Evolutionary conservation across 179 eudicot species (phyloP), one percentile per base, ranked within the genome.

Genomic region (Spergularia azorica): DNA sequence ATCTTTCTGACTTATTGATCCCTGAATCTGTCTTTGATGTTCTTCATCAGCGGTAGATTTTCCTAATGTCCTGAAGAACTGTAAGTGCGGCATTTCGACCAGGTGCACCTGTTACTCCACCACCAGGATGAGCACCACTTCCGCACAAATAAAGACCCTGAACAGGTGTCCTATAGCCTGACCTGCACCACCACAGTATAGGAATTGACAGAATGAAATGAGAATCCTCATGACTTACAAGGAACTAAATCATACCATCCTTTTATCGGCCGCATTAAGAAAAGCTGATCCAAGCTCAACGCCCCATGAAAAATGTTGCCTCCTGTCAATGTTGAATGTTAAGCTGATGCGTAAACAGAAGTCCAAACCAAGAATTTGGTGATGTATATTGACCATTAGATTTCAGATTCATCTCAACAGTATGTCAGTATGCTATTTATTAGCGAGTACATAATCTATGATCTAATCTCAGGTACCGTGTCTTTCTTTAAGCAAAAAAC

Each of bases 221-320:
- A 26, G 32, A 26, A 16, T 16, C 32, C 32, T 26, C 32, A 26
- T 26, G 32, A 26, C 10, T 0, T 36, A 62, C 26, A 62, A 36
- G 92, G 92, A 5, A 93, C 95, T 54, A 12, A 11, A 61, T 32
- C 15, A 83, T 91, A 95, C 98, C 98, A 95, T 91, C 97, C 94
- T 84, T 93, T 95, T 10, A 90, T 72, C 7, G 99, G 99, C 74
- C 98, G 84, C 99, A 95, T 90, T 61, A 95, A 81, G 80, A 93
- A 95, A 63, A 95, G 87, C 60, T 95, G 88, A 80, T 95, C 98
- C 59, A 95, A 84, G 73, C 93, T 87, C 98, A 95, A 89, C 50
- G 98, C 94, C 58, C 97, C 99, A 71, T 95, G 98, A 77, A 96
- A 94, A 61, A 96, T 91, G 73, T 95, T 95, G 20, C 99, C 99